A percentile compares a stretch with the other conserved stretches of the same genome.
Evolutionary conservation across 257 asterid genomes (phyloP).

Genomic region (Voacanga thouarsii): DNA sequence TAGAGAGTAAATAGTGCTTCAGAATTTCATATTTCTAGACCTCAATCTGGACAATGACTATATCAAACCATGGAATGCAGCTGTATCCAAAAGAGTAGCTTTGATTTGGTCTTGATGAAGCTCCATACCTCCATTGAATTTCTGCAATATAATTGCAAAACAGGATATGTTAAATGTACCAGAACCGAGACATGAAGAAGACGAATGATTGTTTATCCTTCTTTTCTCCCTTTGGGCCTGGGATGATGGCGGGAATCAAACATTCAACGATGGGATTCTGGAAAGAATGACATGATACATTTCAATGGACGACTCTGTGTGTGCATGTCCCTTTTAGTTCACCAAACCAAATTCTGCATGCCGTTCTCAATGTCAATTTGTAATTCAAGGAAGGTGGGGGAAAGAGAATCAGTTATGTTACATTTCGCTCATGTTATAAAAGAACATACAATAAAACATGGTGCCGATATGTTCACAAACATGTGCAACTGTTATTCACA

Average conservation of each 20-base stretch:
- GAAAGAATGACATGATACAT: background rate
- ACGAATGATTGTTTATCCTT: background rate
- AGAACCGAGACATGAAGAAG: background rate
- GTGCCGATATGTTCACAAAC: background rate
- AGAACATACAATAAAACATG: background rate
- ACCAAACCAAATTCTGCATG: background rate
- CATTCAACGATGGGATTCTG: background rate
- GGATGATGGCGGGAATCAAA: background rate
- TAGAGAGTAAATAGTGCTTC: background rate
- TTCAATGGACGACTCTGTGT: background rate
- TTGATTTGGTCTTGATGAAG: conserved; percentile 62
- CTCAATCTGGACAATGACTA: conserved; percentile 8
- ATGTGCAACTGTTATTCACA: background rate
- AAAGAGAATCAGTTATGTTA: background rate
- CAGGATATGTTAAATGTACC: background rate
- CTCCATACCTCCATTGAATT: conserved; percentile 52
- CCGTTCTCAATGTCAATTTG: background rate
- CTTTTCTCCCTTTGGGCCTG: background rate
- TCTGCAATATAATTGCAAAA: conserved; percentile 29
- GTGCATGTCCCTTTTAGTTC: background rate
- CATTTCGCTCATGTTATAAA: background rate
- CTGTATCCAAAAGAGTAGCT: conserved; percentile 56
- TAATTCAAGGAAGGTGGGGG: background rate
- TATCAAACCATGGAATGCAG: conserved; percentile 57
- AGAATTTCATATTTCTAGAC: background rate